Base-by-base conservation (phyloP, 208 protist genomes). In the Acanthamoeba culbertsoni region DNA sequence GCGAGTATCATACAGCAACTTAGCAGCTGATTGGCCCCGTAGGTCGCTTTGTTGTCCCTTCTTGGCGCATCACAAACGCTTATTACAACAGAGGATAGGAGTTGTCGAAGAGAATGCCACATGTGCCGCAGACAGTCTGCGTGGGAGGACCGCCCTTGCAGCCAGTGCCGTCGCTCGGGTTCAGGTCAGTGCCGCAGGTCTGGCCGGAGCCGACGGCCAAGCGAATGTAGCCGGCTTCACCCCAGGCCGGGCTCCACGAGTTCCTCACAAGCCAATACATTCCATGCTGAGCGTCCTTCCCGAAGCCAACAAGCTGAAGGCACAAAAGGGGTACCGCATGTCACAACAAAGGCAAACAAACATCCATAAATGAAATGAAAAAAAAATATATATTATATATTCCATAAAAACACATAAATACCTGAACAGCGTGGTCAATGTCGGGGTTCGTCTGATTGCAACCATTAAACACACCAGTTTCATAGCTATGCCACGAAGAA, bases 101-200 rank as follows among this genome's bases (percentile, higher is more conserved):
- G 16, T 96, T 93, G 65, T 97, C 96, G n/a, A 95, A 98, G 55
- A 98, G 95, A 8, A 98, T 95, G 65, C 97, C 97, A 55, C 97
- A 98, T 95, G 96, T 97, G n/a, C 98, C 97, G 86, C 98, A 98
- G 12, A 97, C 96, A 86, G 93, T 96, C 55, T 95, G 93, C 5
- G 94, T 86, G 65, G 96, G 90, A 28, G 95, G 94, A 51, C 97
- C 98, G 55, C 95, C 95, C 55, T 97, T 96, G 94, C 97, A 98
- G 40, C 95, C 97, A 40, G 93, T 93, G n/a, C 97, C 96, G 33
- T 94, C 94, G 62, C 6, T 0, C 26, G 45, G 48, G 46, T 26
- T 71, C 16, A 57, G 90, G 46, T 84, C 77, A 6, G 51, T 88
- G n/a, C 77, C 77, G 77, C 77, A 88, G 23, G 31, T 7, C 20